Percentiles rank a stretch among this genome's conserved stretches.
These are phyloP conservation scores for Diaporthe vexans DNA, from an alignment of 2,329 filamentous ascomycete species.

Conservation along the genomic window DNA sequence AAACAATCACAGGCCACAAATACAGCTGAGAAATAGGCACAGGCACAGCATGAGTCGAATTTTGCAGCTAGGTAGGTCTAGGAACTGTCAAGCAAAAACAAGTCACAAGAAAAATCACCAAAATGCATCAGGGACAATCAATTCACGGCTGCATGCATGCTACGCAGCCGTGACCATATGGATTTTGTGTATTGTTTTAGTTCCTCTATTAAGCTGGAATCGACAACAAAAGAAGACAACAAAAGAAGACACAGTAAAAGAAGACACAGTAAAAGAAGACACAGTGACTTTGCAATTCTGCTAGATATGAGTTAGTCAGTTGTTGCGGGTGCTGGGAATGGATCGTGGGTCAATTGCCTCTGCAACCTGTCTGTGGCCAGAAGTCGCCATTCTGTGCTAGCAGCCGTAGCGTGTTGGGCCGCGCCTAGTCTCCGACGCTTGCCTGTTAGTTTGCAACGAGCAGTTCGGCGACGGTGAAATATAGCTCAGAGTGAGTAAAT, in stretches of 20 bases:
- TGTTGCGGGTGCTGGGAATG: no score
- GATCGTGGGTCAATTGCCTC: background rate
- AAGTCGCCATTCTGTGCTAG: background rate
- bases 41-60: background rate
- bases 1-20: background rate
- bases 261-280: no score
- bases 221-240: background rate
- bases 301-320: background rate
- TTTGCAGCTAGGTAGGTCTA: background rate
- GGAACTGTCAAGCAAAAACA: background rate
- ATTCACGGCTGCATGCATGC: constrained; percentile 6
- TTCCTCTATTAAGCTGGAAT: constrained; percentile 17
- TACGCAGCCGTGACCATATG: background rate
- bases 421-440: background rate
- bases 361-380: background rate
- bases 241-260: no score
- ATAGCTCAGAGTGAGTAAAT: background rate
- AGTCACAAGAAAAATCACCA: background rate
- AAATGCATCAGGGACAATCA: background rate
- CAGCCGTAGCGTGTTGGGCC: background rate
- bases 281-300: constrained; percentile 5
- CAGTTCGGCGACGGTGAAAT: background rate
- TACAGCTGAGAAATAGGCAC: background rate
- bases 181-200: constrained; percentile 12
- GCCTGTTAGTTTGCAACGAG: background rate